These are phyloP conservation scores for Tulasnella sp. DNA, from an alignment of 768 basidiomycete species.

Conservation along the genomic window DNA sequence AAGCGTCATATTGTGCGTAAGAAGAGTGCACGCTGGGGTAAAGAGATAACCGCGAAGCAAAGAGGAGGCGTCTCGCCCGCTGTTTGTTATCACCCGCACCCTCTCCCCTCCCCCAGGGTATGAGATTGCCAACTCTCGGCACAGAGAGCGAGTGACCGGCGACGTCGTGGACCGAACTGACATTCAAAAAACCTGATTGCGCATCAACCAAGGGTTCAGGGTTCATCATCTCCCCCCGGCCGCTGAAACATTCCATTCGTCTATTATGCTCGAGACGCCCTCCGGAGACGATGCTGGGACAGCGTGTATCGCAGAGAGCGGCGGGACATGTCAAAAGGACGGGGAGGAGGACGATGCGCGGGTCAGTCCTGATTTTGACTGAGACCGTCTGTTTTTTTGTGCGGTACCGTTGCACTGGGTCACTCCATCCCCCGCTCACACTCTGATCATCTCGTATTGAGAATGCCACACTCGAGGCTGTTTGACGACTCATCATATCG, in stretches of 20 bases:
- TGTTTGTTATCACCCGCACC: neutral
- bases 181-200: no score
- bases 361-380: neutral
- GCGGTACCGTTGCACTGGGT: neutral
- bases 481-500: no score
- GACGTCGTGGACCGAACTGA: no score
- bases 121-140: neutral
- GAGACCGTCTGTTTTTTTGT: neutral
- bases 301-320: neutral
- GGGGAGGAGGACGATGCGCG: neutral
- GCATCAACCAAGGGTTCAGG: no score
- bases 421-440: neutral
- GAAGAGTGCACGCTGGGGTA: neutral
- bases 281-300: neutral
- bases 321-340: neutral
- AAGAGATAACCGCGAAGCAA: neutral
- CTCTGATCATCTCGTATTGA: neutral
- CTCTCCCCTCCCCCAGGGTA: no score
- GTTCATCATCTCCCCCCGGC: neutral
- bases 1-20: neutral
- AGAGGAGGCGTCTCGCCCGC: neutral
- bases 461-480: neutral
- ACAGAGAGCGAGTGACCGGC: neutral
- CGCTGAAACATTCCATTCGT: neutral
- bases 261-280: no score